Conservation (phyloP, 495 filamentous ascomycete species). For the Massariosphaeria phaeospora region DNA sequence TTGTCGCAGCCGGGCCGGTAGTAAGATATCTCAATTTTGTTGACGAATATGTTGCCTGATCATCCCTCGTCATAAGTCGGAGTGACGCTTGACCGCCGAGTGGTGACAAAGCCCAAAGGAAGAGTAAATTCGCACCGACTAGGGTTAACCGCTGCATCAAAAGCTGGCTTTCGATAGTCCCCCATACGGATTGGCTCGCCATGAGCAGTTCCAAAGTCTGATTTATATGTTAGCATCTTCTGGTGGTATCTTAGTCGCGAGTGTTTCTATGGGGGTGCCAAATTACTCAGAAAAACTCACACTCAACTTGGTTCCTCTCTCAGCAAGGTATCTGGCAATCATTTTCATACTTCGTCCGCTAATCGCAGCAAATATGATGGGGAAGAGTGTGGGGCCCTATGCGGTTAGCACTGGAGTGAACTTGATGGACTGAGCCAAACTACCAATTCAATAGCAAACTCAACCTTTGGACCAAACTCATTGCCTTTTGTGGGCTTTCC, state of each 20-base stretch:
- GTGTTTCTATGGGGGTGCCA: too few species aligned
- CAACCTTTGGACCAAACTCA: constrained; percentile 17
- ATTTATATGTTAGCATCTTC: not conserved
- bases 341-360: constrained; percentile 22
- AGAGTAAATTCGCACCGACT: constrained; percentile 27
- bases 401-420: not conserved
- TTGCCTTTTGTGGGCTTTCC: constrained; percentile 24
- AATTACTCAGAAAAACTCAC: constrained; percentile 18
- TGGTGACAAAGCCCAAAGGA: constrained; percentile 33
- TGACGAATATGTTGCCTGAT: not conserved
- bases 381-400: constrained; percentile 33
- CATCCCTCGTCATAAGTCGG: constrained; percentile 16
- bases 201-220: constrained; percentile 27
- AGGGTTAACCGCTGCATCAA: constrained; percentile 25
- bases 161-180: constrained; percentile 28
- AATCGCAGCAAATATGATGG: constrained; percentile 33
- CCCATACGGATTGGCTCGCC: constrained; percentile 32
- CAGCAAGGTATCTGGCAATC: constrained; percentile 24
- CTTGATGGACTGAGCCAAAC: not conserved
- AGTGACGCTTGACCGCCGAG: constrained; percentile 33
- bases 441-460: constrained; percentile 26
- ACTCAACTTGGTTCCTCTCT: constrained; percentile 27
- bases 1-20: constrained; percentile 23
- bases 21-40: constrained; percentile 25
- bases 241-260: too few species aligned